These are phyloP conservation scores for Tinospora cordifolia DNA, from an alignment of 164 flowering plant species.

Conservation along the genomic window DNA sequence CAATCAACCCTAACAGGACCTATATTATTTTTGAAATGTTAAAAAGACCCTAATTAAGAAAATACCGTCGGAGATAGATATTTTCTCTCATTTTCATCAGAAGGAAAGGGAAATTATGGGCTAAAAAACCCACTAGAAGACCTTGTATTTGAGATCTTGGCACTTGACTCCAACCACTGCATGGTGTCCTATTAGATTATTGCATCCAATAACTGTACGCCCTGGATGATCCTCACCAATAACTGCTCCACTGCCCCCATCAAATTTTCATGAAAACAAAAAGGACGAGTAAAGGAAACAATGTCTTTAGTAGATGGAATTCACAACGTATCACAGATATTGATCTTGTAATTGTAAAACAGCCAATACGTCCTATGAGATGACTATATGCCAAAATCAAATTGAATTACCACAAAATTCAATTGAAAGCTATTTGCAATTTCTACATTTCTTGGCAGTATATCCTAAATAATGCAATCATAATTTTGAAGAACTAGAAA, in stretches of 20 bases:
- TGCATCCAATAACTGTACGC: slow-evolving; percentile 59
- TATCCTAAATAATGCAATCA: neutral
- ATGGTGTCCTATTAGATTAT: slow-evolving; percentile 77
- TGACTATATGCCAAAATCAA: neutral
- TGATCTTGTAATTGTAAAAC: too few relatives aligned
- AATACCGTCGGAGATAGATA: too few relatives aligned
- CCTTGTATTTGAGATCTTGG: slow-evolving; percentile 93
- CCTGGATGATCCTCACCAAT: slow-evolving; percentile 94
- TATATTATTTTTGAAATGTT: neutral
- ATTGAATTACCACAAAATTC: neutral
- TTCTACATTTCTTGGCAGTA: neutral
- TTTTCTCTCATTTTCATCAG: too few relatives aligned
- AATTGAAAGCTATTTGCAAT: neutral
- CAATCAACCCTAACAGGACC: too few relatives aligned
- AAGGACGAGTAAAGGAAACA: neutral
- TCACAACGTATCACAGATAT: neutral
- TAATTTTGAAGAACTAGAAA: neutral
- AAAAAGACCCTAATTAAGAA: too few relatives aligned
- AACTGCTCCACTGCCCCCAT: slow-evolving; percentile 69
- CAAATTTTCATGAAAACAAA: slow-evolving; percentile 1
- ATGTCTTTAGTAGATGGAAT: neutral
- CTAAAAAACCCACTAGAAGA: slow-evolving; percentile 1
- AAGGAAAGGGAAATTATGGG: neutral
- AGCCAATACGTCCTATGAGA: neutral
- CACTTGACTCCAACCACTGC: slow-evolving; percentile 86